These are phyloP conservation scores for Agastache rugosa DNA, from an alignment of 257 asterid genomes.

Conservation along the genomic window DNA sequence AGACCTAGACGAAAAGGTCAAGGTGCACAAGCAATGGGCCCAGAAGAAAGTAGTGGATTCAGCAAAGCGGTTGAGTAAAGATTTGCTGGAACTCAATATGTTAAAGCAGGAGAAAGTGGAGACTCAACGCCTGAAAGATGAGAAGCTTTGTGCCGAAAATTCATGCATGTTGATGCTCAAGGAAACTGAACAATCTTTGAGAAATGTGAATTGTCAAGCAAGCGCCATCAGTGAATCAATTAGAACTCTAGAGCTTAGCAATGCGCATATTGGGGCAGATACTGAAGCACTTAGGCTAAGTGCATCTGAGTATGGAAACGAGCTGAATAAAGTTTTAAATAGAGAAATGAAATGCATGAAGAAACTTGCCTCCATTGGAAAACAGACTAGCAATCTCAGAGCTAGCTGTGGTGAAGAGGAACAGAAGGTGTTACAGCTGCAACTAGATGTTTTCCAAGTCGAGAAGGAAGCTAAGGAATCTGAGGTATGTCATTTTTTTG, in stretches of 20 bases:
- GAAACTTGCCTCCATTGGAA: conserved; percentile 14
- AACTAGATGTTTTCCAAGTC: conserved; percentile 28
- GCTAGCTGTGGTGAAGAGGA: conserved; percentile 30
- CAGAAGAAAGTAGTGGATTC: conserved; percentile 32
- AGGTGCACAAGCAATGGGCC: conserved; percentile 34
- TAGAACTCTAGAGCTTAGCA: background rate
- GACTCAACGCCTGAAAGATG: background rate
- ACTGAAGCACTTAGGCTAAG: conserved; percentile 37
- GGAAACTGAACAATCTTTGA: conserved; percentile 21
- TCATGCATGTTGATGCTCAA: conserved; percentile 10
- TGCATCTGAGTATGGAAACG: conserved; percentile 25
- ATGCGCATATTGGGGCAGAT: conserved; percentile 30
- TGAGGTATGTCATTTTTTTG: conserved; percentile 38
- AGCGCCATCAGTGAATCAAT: background rate
- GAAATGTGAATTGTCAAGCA: conserved; percentile 12
- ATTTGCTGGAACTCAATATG: conserved; percentile 27
- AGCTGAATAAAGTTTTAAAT: conserved; percentile 28
- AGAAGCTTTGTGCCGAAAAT: conserved; percentile 3
- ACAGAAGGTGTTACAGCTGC: conserved; percentile 36
- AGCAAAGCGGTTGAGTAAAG: conserved; percentile 33
- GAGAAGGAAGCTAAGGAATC: conserved; percentile 36
- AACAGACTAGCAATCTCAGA: conserved; percentile 24
- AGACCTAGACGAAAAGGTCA: conserved; percentile 21
- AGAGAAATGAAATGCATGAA: conserved; percentile 32
- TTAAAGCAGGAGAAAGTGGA: conserved; percentile 34